Evolutionary conservation across 2,329 filamentous ascomycete species (phyloP), one percentile per base, ranked within the genome.

Genomic region (Fusarium sp.): DNA sequence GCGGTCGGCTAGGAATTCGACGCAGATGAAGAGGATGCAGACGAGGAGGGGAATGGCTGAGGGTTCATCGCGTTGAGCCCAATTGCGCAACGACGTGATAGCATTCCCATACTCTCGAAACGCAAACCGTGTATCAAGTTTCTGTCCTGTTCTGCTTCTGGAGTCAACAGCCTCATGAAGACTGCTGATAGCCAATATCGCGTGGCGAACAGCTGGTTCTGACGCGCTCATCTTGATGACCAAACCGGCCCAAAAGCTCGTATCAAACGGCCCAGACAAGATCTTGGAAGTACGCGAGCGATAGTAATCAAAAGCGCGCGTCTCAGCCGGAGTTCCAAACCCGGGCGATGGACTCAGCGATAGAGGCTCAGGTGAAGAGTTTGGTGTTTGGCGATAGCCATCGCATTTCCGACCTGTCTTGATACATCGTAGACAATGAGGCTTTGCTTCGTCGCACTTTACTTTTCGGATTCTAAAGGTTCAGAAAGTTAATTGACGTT

Each of bases 351-450:
- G 68, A 29, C 63, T 78, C 13, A 72, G 31, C 16, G 57, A 50
- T 40, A 66, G 64, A 29, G 67, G 69, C 11, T 73, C 69, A 9
- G 74, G 73, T 1, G 71, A 74, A 13, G 73, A 69, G 24, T 71
- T 66, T 5, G 72, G 66, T 1, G 61, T 74, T 16, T 78, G 70
- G 11, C 80, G 75, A 66, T 91, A 90, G 67, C 89, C 89, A 76
- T 90, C 89, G 75, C 89, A 90, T 72, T 84, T 86, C 62, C 89
- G 84, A 14, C 89, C 88, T 4, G 88, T 89, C 65, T 85, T 87
- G 37, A 84, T 84, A 75, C 89, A 90, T 66, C 87, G 85, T 38
- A 84, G 79, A 72, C 89, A 91, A 42, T 79, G 81, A 2, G 88
- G 88, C 65, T 87, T 89, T 20, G 79, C 81, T 79, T 90, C 88